Conservation (phyloP, 106 monocot genomes). For the Xerophyta viscosa region DNA sequence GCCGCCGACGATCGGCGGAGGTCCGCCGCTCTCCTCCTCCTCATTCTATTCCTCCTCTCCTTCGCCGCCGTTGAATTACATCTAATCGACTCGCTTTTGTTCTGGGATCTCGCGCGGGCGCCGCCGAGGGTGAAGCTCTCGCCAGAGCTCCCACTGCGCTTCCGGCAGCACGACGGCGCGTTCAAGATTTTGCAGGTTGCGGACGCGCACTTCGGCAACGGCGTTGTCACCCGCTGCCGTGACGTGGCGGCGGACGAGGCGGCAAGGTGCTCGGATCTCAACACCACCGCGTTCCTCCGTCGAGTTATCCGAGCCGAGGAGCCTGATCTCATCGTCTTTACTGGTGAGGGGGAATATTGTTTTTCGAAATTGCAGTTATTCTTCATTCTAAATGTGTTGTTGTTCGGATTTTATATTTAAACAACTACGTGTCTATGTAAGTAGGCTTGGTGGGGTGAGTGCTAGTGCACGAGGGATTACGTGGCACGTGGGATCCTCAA, state of each 20-base stretch:
- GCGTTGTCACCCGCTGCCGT: conserved; percentile 46
- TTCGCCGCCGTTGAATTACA: not conserved
- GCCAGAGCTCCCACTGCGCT: conserved; percentile 67
- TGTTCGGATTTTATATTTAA: too few species aligned
- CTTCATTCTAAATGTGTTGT: not conserved
- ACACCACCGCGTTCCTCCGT: conserved; percentile 63
- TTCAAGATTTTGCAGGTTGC: conserved; percentile 98
- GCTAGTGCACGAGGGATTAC: too few species aligned
- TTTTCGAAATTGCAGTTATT: not conserved
- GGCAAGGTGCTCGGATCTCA: conserved; percentile 61
- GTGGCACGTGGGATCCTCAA: too few species aligned
- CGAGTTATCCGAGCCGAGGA: conserved; percentile 55
- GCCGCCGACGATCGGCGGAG: not conserved
- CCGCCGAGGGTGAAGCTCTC: conserved; percentile 35
- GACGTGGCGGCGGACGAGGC: conserved; percentile 37
- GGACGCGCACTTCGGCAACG: conserved; percentile 84
- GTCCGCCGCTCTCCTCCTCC: conserved; percentile 9
- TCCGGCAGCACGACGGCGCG: conserved; percentile 56
- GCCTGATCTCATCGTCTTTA: conserved; percentile 82
- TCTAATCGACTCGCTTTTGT: not conserved
- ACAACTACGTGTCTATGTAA: too few species aligned
- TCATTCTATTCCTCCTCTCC: not conserved
- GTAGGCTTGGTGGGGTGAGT: too few species aligned
- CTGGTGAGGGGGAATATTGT: too few species aligned
- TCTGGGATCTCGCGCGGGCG: conserved; percentile 7